phyloP scores from a whole-genome alignment of 192 early-diverging fungal species.

The Chytriomyces sp. region DNA sequence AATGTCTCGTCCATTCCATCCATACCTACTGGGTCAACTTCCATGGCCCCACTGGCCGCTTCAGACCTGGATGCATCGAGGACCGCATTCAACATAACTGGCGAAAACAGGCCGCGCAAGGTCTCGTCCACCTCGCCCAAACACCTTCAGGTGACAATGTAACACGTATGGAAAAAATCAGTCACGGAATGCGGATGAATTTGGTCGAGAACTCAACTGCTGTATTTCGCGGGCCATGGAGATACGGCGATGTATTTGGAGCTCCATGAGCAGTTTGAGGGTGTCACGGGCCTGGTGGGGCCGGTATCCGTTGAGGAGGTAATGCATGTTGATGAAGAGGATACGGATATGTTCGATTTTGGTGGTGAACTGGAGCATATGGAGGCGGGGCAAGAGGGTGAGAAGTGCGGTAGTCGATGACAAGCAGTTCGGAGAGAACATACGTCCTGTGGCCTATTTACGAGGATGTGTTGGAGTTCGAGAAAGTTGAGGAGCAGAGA shows the following conservation, averaged over 20 bases:
- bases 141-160: too few species aligned
- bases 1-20: too few species aligned
- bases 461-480: conserved; percentile 28
- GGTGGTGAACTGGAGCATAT: neutral
- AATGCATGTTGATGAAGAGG: conserved; percentile 41
- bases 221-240: conserved; percentile 2
- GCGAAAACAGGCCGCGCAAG: too few species aligned
- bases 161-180: too few species aligned
- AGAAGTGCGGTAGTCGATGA: neutral
- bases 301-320: conserved; percentile 35
- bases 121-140: too few species aligned
- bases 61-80: too few species aligned
- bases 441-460: conserved; percentile 24
- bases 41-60: too few species aligned
- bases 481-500: conserved; percentile 35
- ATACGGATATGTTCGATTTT: conserved; percentile 39
- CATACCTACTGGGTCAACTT: too few species aligned
- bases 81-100: too few species aligned
- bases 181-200: too few species aligned
- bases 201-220: conserved; percentile 26
- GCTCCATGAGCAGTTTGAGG: conserved; percentile 29
- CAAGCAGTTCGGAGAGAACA: neutral
- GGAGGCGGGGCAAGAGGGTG: neutral
- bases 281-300: conserved; percentile 39
- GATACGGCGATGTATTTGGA: conserved; percentile 25